Base-by-base conservation (phyloP, 306 rosid species). In the Macrotyloma uniflorum region DNA sequence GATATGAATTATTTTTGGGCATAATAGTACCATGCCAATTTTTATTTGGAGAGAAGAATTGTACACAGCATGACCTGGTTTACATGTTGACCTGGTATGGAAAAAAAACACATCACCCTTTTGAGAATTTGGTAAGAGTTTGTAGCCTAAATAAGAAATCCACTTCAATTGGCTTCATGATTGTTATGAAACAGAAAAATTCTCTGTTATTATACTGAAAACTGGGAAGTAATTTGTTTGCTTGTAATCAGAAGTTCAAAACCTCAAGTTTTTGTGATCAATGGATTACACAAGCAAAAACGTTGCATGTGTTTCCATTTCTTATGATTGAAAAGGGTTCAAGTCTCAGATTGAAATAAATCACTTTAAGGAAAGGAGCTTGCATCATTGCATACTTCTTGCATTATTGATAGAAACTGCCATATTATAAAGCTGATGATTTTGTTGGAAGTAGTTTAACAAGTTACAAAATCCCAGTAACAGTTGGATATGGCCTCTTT, bases 1-100 rank as follows among this genome's bases (percentile, higher is more conserved):
- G 72, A 74, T 74, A 71, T 77, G 80, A 79, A 26, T 68, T 68
- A 30, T 6, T 82, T 66, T 61, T 76, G 49, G 50, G 67, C 22
- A 26, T 13, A 81, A 46, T 40, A 33, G 30, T 30, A 43, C 54
- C n/a, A 49, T 65, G 30, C 67, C 73, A 32, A 67, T 62, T 77
- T 80, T 70, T 8, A 69, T 61, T 82, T 61, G 75, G 57, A 35
- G 46, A 35, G 3, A 23, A 66, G 10, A 75, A 68, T 75, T 75
- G 61, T 62, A 69, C 62, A 75, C 40, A 65, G 50, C 62, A 61
- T 7, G 65, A 45, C 75, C 57, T 75, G 46, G 32, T 3, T 80
- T 66, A 62, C 20, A 38, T 58, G 7, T 16, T 10, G 32, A 14
- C 2, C 18, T 67, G n/a, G 20, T 30, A 26, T 8, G 32, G 70